phyloP scores from a whole-genome alignment of 2,329 filamentous ascomycete genomes.

The Cercospora sp. region DNA sequence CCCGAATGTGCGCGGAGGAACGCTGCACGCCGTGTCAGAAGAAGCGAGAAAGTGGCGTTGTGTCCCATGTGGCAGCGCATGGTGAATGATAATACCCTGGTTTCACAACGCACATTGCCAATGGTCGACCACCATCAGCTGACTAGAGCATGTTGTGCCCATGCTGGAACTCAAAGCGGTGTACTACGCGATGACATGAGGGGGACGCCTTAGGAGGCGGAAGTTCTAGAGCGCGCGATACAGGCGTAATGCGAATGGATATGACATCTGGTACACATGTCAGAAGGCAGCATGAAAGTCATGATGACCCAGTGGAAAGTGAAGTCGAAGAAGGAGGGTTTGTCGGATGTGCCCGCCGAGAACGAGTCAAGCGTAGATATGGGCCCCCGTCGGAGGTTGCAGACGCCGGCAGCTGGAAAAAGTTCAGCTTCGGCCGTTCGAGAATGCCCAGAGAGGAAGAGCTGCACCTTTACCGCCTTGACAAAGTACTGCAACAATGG shows the following conservation, averaged over 20 bases:
- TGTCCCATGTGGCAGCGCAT: neutral
- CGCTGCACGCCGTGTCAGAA: neutral
- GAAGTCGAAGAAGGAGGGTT: neutral
- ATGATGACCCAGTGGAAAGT: neutral
- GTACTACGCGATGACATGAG: neutral
- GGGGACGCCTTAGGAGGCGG: too few relatives aligned
- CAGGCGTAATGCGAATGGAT: neutral
- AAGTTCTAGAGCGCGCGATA: neutral
- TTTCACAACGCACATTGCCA: neutral
- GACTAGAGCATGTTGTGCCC: neutral
- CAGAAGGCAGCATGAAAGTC: neutral
- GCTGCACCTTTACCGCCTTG: neutral
- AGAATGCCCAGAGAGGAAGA: neutral
- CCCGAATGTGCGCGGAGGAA: neutral
- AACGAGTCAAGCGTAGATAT: neutral
- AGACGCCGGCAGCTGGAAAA: slow-evolving; percentile 6
- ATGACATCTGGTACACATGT: neutral
- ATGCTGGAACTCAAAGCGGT: neutral
- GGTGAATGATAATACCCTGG: neutral
- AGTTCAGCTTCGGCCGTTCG: slow-evolving; percentile 1
- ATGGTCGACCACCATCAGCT: neutral
- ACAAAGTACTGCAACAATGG: slow-evolving; percentile 18
- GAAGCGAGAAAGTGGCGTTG: neutral
- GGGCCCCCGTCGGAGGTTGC: neutral
- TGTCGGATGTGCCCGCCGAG: neutral